Conservation (phyloP, 2,329 filamentous ascomycete genomes). For the Beauveria sp. region DNA sequence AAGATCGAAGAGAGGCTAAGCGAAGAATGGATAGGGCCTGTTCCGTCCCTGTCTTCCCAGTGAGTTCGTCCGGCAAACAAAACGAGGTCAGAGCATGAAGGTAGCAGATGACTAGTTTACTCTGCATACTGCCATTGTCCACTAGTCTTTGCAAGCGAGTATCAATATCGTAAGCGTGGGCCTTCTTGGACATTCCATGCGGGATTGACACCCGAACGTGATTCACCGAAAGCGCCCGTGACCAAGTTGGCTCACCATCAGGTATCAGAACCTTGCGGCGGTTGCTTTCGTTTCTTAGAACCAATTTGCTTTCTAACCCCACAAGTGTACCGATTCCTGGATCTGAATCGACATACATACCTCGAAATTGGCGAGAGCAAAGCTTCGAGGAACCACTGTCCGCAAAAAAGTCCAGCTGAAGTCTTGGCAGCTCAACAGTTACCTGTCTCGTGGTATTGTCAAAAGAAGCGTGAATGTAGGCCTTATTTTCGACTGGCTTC, state of each 20-base stretch:
- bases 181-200: neutral
- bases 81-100: slow-evolving; percentile 47
- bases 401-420: neutral
- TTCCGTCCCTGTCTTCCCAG: slow-evolving; percentile 43
- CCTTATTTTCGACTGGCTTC: neutral
- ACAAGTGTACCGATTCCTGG: neutral
- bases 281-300: neutral
- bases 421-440: neutral
- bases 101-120: slow-evolving; percentile 41
- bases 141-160: slow-evolving; percentile 22
- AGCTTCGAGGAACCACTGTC: neutral
- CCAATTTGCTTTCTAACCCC: neutral
- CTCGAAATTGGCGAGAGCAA: slow-evolving; percentile 2
- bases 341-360: neutral
- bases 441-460: neutral
- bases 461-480: neutral
- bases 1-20: slow-evolving; percentile 40
- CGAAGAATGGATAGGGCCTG: slow-evolving; percentile 38
- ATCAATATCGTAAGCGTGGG: slow-evolving; percentile 3
- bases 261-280: neutral
- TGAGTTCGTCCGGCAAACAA: slow-evolving; percentile 41
- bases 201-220: neutral
- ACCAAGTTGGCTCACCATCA: neutral
- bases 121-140: slow-evolving; percentile 42
- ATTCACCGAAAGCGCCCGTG: neutral